Evolutionary conservation across 345 rosid species (phyloP).

Genomic region (Populus davidiana): DNA sequence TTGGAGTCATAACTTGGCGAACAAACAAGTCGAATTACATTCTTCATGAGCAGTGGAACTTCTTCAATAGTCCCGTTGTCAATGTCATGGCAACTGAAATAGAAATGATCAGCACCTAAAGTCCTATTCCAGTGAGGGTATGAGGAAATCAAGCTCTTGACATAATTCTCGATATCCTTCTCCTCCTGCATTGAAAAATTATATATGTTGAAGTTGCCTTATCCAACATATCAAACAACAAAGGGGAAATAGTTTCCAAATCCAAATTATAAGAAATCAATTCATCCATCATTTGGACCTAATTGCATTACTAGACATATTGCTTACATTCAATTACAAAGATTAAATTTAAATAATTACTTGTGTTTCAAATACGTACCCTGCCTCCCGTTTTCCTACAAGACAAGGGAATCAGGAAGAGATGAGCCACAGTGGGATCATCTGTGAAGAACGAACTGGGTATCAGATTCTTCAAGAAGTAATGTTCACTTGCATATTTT

Average conservation of each 20-base stretch:
- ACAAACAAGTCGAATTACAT: constrained; percentile 87
- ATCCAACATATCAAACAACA: too few species aligned
- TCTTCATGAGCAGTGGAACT: constrained; percentile 70
- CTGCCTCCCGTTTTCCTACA: neutral
- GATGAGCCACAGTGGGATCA: constrained; percentile 15
- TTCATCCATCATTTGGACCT: too few species aligned
- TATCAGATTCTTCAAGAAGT: constrained; percentile 23
- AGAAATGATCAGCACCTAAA: constrained; percentile 94
- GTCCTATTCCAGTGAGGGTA: constrained; percentile 98
- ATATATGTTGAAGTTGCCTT: too few species aligned
- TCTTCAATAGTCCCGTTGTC: constrained; percentile 94
- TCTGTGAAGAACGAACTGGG: constrained; percentile 14
- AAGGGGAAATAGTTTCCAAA: too few species aligned
- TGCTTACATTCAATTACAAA: neutral
- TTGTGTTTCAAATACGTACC: neutral
- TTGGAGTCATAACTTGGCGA: constrained; percentile 95
- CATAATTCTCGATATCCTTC: constrained; percentile 54
- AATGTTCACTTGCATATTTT: constrained; percentile 16
- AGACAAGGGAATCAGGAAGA: constrained; percentile 23
- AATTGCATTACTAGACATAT: too few species aligned
- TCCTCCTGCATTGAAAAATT: neutral
- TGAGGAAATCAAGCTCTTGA: constrained; percentile 63
- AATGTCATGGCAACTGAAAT: constrained; percentile 91
- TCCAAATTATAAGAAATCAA: too few species aligned
- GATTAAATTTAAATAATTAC: neutral